A percentile compares a stretch with the other conserved stretches of the same genome.
Evolutionary conservation across 768 basidiomycete species (phyloP).

Genomic region (Fomitopsis serialis): DNA sequence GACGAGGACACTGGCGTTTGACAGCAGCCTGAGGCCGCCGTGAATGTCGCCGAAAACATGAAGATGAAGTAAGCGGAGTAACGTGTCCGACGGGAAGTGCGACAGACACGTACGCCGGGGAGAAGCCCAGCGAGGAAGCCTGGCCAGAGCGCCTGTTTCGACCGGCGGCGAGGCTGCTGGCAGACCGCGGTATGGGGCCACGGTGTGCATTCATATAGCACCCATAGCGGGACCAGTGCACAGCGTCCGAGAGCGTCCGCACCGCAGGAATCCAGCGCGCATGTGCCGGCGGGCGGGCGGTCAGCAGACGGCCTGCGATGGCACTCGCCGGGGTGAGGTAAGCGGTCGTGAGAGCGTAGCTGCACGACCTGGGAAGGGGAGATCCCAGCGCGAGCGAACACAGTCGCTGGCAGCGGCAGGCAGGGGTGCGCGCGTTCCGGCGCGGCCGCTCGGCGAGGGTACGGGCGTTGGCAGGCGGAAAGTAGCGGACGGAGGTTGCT

Average conservation of each 20-base stretch:
- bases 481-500: too few species aligned
- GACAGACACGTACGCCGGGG: background rate
- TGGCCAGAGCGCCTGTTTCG: too few species aligned
- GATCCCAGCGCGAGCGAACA: background rate
- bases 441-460: background rate
- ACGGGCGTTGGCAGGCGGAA: too few species aligned
- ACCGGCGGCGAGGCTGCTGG: background rate
- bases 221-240: background rate
- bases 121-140: background rate
- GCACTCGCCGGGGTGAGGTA: background rate
- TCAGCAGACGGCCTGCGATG: background rate
- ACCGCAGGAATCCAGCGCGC: too few species aligned
- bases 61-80: background rate
- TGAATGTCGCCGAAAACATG: background rate
- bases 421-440: too few species aligned
- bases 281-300: background rate
- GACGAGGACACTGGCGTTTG: too few species aligned
- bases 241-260: background rate
- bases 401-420: background rate
- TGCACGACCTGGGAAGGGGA: background rate
- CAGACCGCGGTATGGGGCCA: background rate
- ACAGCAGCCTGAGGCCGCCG: background rate
- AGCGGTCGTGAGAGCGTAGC: background rate
- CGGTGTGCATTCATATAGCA: background rate
- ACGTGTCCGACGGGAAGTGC: background rate